phyloP scores from a whole-genome alignment of 2,329 filamentous ascomycete species.

The Pseudocercospora fijiensis region DNA sequence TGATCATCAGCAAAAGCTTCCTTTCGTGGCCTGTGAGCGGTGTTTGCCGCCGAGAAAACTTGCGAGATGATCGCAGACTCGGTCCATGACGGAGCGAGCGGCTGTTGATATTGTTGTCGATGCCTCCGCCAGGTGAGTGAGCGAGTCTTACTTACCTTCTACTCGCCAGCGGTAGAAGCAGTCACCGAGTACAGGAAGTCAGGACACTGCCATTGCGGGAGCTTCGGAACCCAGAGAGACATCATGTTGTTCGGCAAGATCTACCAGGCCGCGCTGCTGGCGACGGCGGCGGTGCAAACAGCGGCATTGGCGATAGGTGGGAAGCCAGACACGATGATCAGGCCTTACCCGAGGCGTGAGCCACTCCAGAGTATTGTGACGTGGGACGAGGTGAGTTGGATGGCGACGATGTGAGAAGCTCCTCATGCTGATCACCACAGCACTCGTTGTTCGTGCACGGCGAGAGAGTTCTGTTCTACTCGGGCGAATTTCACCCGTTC shows the following conservation, averaged over 20 bases:
- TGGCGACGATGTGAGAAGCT: background rate
- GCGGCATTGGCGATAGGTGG: constrained; percentile 51
- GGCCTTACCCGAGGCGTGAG: constrained; percentile 49
- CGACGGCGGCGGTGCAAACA: constrained; percentile 24
- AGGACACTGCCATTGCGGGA: background rate
- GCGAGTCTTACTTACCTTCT: background rate
- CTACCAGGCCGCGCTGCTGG: constrained; percentile 30
- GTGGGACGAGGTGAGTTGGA: constrained; percentile 58
- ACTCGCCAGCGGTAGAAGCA: background rate
- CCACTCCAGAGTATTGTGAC: constrained; percentile 61
- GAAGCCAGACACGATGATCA: constrained; percentile 51
- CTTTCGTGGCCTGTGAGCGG: constrained; percentile 9
- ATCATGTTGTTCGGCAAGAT: constrained; percentile 31
- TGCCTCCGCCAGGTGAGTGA: background rate
- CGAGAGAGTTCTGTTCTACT: constrained; percentile 69
- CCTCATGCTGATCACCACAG: constrained; percentile 13
- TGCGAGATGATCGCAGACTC: constrained; percentile 5
- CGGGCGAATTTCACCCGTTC: constrained; percentile 72
- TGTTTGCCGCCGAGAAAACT: constrained; percentile 1
- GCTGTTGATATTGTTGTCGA: constrained; percentile 4
- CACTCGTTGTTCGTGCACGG: constrained; percentile 69
- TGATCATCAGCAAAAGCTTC: constrained; percentile 22
- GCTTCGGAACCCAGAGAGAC: background rate
- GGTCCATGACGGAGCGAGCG: constrained; percentile 17
- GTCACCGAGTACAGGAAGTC: too few relatives aligned